These are phyloP conservation scores for Leccinum disarticulatum DNA, from an alignment of 768 basidiomycete genomes.

Conservation along the genomic window DNA sequence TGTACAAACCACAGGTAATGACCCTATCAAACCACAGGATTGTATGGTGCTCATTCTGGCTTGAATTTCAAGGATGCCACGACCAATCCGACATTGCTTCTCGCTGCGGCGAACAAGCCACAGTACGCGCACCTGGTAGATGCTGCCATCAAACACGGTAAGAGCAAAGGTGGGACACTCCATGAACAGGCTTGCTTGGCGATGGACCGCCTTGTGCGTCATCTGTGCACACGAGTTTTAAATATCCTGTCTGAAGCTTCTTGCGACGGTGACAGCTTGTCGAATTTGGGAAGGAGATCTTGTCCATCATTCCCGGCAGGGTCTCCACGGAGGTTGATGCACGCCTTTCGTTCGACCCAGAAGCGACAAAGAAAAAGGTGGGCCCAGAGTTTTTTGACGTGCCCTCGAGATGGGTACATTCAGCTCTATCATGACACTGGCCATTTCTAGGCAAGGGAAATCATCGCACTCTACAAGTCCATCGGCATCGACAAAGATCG, in stretches of 20 bases:
- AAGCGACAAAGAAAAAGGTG: conserved; percentile 82
- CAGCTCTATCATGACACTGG: background rate
- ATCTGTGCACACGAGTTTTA: background rate
- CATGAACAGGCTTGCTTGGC: conserved; percentile 66
- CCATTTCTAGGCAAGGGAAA: conserved; percentile 56
- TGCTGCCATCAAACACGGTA: conserved; percentile 66
- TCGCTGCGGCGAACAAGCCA: conserved; percentile 88
- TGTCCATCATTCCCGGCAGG: conserved; percentile 90
- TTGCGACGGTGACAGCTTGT: conserved; percentile 45
- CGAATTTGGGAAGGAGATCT: conserved; percentile 93
- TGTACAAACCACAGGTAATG: conserved; percentile 85
- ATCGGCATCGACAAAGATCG: conserved; percentile 88
- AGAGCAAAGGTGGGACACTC: conserved; percentile 72
- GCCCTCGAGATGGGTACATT: background rate
- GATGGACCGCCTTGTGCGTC: background rate
- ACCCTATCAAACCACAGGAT: background rate
- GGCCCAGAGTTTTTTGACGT: background rate
- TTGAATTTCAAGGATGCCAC: conserved; percentile 72
- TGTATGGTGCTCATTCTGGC: background rate
- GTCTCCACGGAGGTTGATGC: conserved; percentile 99
- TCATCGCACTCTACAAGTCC: conserved; percentile 90
- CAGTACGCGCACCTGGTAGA: conserved; percentile 78
- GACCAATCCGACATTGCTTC: conserved; percentile 92
- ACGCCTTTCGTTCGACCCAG: conserved; percentile 90
- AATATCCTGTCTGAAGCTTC: background rate